Conservation (phyloP, 306 rosid species). For the Quercus berberidifolia region DNA sequence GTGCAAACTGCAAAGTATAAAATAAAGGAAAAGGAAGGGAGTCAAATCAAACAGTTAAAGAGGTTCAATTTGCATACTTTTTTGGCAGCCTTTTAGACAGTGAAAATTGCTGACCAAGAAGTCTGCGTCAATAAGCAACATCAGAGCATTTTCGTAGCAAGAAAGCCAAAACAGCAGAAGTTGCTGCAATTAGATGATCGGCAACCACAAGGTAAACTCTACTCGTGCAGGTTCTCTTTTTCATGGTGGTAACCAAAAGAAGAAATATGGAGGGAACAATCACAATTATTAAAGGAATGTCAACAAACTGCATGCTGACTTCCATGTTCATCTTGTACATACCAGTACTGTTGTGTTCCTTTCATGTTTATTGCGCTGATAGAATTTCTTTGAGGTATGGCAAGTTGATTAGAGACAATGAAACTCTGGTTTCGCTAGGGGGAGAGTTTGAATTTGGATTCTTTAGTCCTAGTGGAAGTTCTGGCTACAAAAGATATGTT, state of each 20-base stretch:
- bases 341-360: background rate
- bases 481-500: slow-evolving; percentile 6
- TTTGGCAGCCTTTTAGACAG: no score
- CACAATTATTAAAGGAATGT: background rate
- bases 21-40: no score
- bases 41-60: no score
- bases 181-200: no score
- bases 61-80: no score
- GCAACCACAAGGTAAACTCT: background rate
- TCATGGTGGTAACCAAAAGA: background rate
- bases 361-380: background rate
- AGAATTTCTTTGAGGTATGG: background rate
- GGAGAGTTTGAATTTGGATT: slow-evolving; percentile 32
- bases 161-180: no score
- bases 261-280: background rate
- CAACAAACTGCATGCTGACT: no score
- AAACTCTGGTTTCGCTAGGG: slow-evolving; percentile 23
- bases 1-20: no score
- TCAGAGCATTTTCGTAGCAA: no score
- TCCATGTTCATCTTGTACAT: background rate
- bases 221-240: background rate
- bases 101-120: no score
- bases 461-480: slow-evolving; percentile 11
- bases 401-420: background rate
- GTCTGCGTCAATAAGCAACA: no score